Percentiles rank a stretch among this genome's conserved stretches.
phyloP scores from a whole-genome alignment of 1,284 basidiomycete genomes.

The Grifola frondosa region DNA sequence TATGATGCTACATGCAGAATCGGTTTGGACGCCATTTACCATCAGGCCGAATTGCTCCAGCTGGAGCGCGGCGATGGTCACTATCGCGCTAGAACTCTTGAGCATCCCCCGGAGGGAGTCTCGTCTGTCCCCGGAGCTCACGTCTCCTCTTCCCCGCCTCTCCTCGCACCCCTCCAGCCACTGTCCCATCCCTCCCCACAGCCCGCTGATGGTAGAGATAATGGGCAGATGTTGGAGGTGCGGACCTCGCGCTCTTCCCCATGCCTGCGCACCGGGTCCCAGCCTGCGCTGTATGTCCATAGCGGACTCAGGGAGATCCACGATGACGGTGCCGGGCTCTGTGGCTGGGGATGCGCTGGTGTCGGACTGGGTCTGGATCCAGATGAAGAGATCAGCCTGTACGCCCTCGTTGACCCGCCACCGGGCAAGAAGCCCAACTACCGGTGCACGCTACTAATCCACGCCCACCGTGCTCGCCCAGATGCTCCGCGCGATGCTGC shows the following conservation, averaged over 20 bases:
- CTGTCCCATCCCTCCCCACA: too few relatives aligned
- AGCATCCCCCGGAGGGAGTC: slow-evolving; percentile 22
- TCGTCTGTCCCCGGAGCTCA: slow-evolving; percentile 2
- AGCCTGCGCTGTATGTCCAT: too few relatives aligned
- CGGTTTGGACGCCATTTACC: slow-evolving; percentile 30
- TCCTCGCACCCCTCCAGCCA: too few relatives aligned
- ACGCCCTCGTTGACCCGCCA: slow-evolving; percentile 50
- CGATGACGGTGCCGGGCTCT: not conserved
- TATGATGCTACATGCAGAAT: slow-evolving; percentile 26
- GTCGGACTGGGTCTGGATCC: slow-evolving; percentile 43
- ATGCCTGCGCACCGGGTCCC: slow-evolving; percentile 8
- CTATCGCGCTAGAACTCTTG: slow-evolving; percentile 31
- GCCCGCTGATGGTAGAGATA: too few relatives aligned
- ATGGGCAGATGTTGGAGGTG: too few relatives aligned
- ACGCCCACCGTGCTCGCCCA: too few relatives aligned
- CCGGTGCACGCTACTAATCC: slow-evolving; percentile 58
- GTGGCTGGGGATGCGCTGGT: slow-evolving; percentile 25
- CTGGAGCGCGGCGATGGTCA: slow-evolving; percentile 21
- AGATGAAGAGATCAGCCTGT: slow-evolving; percentile 43
- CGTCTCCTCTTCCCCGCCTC: too few relatives aligned
- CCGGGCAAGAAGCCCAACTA: slow-evolving; percentile 52
- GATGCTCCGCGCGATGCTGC: too few relatives aligned
- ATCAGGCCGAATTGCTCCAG: slow-evolving; percentile 16
- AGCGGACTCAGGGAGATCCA: not conserved
- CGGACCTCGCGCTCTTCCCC: not conserved